Percentiles rank a stretch among this genome's conserved stretches.
These are phyloP conservation scores for Apiotrichum akiyoshidainum DNA, from an alignment of 1,284 basidiomycete species.

Conservation along the genomic window DNA sequence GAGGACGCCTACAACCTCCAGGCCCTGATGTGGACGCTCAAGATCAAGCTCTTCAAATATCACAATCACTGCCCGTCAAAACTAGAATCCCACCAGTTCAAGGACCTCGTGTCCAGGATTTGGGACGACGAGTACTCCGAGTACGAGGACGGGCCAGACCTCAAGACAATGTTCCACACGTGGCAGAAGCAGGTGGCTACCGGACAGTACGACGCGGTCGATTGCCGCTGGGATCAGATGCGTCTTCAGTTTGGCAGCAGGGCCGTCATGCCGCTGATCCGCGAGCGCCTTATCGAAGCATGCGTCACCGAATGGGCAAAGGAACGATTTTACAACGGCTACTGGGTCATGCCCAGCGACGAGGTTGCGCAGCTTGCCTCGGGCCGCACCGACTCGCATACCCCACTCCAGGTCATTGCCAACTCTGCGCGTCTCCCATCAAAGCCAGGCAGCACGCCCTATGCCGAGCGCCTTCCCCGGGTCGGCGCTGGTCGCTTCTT, in stretches of 20 bases:
- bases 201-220: conserved; percentile 7
- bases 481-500: not conserved
- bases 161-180: not conserved
- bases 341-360: conserved; percentile 36
- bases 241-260: not conserved
- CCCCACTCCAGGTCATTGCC: conserved; percentile 4
- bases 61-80: not conserved
- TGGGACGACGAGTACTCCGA: conserved; percentile 10
- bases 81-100: not conserved
- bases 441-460: no score
- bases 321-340: conserved; percentile 26
- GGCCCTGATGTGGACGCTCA: not conserved
- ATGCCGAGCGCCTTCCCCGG: not conserved
- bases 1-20: conserved; percentile 22
- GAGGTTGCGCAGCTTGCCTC: conserved; percentile 24
- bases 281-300: conserved; percentile 14
- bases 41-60: not conserved
- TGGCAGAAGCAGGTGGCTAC: conserved; percentile 12
- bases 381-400: not conserved
- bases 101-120: not conserved
- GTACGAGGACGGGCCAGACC: not conserved
- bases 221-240: conserved; percentile 6
- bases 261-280: conserved; percentile 9
- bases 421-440: not conserved
- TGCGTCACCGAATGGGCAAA: conserved; percentile 25